Base-by-base conservation (phyloP, 1,139 yeast species). In the Candida neerlandica region DNA sequence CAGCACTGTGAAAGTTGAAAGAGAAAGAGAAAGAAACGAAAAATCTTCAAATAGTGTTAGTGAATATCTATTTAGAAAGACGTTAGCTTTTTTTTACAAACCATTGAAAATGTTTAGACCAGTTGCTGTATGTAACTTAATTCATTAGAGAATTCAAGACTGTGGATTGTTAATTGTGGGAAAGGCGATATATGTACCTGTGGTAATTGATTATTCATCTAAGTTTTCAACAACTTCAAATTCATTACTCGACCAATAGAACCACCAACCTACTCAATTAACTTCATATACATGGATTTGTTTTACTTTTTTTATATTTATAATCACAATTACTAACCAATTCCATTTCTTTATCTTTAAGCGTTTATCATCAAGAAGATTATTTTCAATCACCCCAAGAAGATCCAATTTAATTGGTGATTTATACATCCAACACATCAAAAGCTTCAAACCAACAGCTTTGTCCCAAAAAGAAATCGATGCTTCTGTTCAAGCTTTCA, bases 381-480 rank as follows among this genome's bases (percentile, higher is more conserved):
- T 67, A 54, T 70, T 77, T 63, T 73, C 80, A 53, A 64, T 69
- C 57, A 71, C 78, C 52, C 73, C 79, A 58, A 69, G 72, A 64
- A 73, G 76, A 69, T 62, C 65, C 62, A 85, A 90, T 77, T 80
- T 88, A 68, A 75, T 92, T 65, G 83, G 90, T 70, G 97, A 92
- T 59, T 81, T 92, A 61, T 94, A 92, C 78, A 76, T 92, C 66
- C 86, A 81, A 72, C 96, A 90, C 73, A 79, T 94, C 74, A 89
- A 86, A 78, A 84, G 84, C 54, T 90, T 87, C 84, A 89, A 91
- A 80, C 92, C 96, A 67, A 81, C 86, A 56, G 85, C 92, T 55
- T 67, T 85, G 55, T 73, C 89, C 49, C 82, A 88, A 55, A 75
- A 82, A 61, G 96, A 89, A 62, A 85, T 92, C 53, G 90, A 85